Evolutionary conservation across 805 yeast species (phyloP).

Genomic region (Candida germanica): DNA sequence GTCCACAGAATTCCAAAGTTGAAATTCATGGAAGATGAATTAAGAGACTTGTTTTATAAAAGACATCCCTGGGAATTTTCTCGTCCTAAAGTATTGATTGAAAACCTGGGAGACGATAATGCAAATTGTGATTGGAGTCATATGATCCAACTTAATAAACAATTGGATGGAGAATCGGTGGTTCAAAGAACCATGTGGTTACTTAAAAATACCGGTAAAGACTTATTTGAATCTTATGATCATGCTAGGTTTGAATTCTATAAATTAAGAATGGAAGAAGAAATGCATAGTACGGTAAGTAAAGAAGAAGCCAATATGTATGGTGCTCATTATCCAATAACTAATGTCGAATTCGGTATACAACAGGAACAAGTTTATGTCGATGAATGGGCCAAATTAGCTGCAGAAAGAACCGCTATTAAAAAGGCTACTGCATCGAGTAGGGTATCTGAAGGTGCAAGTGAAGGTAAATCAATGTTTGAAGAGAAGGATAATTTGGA

Average conservation of each 20-base stretch:
- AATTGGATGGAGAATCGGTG: conserved; percentile 78
- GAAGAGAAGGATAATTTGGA: conserved; percentile 13
- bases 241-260: conserved; percentile 87
- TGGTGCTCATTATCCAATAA: conserved; percentile 69
- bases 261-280: conserved; percentile 78
- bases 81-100: conserved; percentile 79
- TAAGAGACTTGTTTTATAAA: conserved; percentile 76
- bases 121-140: conserved; percentile 70
- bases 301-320: conserved; percentile 83
- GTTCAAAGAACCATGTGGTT: conserved; percentile 45
- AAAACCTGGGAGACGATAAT: conserved; percentile 62
- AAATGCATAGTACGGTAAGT: conserved; percentile 66
- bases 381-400: conserved; percentile 71
- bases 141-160: conserved; percentile 68
- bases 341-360: conserved; percentile 65
- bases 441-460: conserved; percentile 19
- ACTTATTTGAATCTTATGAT: conserved; percentile 69
- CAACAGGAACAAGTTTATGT: conserved; percentile 68
- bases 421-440: conserved; percentile 42
- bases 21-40: conserved; percentile 68
- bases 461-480: conserved; percentile 15
- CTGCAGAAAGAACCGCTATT: conserved; percentile 59
- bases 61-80: conserved; percentile 99
- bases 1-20: conserved; percentile 53
- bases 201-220: conserved; percentile 21